phyloP scores from a whole-genome alignment of 768 basidiomycete species.

The Calvatia gigantea region DNA sequence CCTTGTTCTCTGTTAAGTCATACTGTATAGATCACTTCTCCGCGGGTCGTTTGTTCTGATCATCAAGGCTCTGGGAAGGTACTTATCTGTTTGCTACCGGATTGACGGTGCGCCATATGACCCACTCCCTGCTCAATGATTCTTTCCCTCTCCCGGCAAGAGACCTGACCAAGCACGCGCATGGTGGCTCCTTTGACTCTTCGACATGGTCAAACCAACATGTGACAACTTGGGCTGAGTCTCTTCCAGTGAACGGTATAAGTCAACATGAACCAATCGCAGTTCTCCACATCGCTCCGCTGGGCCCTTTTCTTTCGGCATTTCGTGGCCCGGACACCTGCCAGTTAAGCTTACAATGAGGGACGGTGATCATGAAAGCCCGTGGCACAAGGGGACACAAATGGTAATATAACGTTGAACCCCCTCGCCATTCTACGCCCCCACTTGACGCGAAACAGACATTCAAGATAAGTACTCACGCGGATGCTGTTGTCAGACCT shows the following conservation, averaged over 20 bases:
- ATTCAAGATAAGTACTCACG: not conserved
- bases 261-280: not conserved
- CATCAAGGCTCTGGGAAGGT: no score
- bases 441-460: no score
- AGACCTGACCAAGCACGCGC: no score
- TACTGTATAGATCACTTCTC: not conserved
- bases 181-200: not conserved
- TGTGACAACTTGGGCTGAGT: not conserved
- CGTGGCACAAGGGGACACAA: not conserved
- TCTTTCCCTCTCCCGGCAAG: no score
- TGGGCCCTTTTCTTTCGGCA: not conserved
- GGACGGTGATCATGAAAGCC: not conserved
- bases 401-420: not conserved
- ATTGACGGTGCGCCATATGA: no score
- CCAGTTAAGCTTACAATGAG: not conserved
- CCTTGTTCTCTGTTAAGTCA: not conserved
- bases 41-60: no score
- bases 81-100: no score
- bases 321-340: not conserved
- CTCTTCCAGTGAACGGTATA: not conserved
- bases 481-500: not conserved
- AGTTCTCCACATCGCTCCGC: not conserved
- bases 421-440: no score
- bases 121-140: no score
- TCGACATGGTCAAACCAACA: not conserved